A percentile compares a stretch with the other conserved stretches of the same genome.
phyloP scores from a whole-genome alignment of 2,329 filamentous ascomycete genomes.

The Colletotrichum shisoi region DNA sequence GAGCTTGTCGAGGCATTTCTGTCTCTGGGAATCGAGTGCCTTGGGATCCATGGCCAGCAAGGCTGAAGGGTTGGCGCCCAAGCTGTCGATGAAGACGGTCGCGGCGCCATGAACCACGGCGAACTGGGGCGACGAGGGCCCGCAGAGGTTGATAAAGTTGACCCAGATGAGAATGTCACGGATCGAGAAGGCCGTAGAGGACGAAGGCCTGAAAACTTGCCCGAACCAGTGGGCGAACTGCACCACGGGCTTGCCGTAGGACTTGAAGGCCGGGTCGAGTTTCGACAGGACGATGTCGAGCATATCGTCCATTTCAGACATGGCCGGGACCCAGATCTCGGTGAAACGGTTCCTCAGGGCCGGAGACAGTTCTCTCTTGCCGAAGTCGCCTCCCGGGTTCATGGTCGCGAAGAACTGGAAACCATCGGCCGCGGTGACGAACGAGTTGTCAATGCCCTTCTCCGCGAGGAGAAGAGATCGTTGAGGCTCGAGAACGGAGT shows the following conservation, averaged over 20 bases:
- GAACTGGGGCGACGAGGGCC: conserved; percentile 55
- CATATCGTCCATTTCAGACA: conserved; percentile 86
- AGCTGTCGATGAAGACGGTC: conserved; percentile 93
- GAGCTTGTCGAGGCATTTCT: conserved; percentile 76
- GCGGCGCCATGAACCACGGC: conserved; percentile 82
- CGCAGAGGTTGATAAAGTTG: conserved; percentile 81
- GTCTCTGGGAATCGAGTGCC: conserved; percentile 74
- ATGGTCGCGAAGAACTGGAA: conserved; percentile 99
- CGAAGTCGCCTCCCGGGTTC: conserved; percentile 98
- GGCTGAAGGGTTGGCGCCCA: conserved; percentile 93
- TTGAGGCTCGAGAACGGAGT: conserved; percentile 92
- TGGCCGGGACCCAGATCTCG: conserved; percentile 94
- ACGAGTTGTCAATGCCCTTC: conserved; percentile 85
- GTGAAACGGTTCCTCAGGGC: conserved; percentile 96
- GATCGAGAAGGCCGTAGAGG: conserved; percentile 82
- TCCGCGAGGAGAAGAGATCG: conserved; percentile 89
- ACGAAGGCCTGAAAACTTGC: conserved; percentile 75
- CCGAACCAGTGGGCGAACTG: conserved; percentile 95
- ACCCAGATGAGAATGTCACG: conserved; percentile 94
- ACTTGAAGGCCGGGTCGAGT: conserved; percentile 63
- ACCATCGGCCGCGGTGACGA: conserved; percentile 75
- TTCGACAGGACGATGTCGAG: conserved; percentile 85
- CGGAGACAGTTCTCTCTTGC: conserved; percentile 95
- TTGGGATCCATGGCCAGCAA: conserved; percentile 76
- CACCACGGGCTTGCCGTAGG: conserved; percentile 74